Percentiles rank a stretch among this genome's conserved stretches.
Conservation (phyloP, 139 green algal genomes). For the Penium margaritaceum region DNA sequence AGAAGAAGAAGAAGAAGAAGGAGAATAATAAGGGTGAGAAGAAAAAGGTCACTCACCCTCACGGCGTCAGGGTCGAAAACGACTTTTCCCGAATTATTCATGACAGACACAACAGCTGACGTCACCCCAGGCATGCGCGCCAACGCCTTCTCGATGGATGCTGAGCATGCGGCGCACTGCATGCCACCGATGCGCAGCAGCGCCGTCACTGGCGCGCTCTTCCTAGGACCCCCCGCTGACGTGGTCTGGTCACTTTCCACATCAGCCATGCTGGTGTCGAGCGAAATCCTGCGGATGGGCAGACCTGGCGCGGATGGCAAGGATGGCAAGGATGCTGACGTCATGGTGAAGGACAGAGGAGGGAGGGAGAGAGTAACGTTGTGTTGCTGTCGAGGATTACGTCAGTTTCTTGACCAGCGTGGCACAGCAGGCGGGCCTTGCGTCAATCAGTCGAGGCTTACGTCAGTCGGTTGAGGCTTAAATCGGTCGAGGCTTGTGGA, state of each 20-base stretch:
- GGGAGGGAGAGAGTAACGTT: too few species aligned
- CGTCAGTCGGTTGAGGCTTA: too few species aligned
- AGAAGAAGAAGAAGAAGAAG: not conserved
- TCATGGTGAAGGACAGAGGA: too few species aligned
- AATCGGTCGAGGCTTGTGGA: too few species aligned
- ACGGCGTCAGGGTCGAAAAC: slow-evolving; percentile 35
- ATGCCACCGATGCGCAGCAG: slow-evolving; percentile 79
- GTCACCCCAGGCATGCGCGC: slow-evolving; percentile 54
- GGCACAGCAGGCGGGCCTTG: too few species aligned
- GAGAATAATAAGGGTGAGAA: not conserved
- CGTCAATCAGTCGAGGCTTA: too few species aligned
- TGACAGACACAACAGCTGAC: slow-evolving; percentile 54
- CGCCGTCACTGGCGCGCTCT: too few species aligned
- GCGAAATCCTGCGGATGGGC: not conserved
- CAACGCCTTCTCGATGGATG: slow-evolving; percentile 63
- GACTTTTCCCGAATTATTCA: slow-evolving; percentile 51
- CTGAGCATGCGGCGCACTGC: slow-evolving; percentile 70
- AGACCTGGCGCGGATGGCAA: not conserved
- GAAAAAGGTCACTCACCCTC: not conserved
- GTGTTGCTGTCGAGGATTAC: too few species aligned
- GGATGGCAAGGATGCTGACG: too few species aligned
- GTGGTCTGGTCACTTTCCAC: not conserved
- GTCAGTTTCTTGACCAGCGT: too few species aligned
- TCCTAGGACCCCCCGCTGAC: too few species aligned
- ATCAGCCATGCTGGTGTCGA: not conserved